These are phyloP conservation scores for Melampsora larici-populina DNA, from an alignment of 1,284 basidiomycete genomes.

Conservation along the genomic window DNA sequence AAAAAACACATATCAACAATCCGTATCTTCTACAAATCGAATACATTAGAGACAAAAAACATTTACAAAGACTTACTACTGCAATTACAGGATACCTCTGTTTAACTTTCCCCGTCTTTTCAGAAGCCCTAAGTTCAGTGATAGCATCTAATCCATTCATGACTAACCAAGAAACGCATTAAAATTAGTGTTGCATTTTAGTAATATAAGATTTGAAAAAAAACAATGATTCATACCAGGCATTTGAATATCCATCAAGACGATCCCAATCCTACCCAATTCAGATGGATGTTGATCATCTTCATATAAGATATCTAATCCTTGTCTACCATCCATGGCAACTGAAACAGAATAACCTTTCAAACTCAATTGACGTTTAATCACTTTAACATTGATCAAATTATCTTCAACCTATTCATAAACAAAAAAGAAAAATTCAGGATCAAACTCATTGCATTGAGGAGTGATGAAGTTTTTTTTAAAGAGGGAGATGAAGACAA, in stretches of 20 bases:
- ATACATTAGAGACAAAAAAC: background rate
- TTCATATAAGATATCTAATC: slow-evolving; percentile 21
- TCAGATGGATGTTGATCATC: slow-evolving; percentile 16
- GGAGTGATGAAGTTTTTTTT: too few species aligned
- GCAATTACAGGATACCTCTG: slow-evolving; percentile 40
- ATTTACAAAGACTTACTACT: slow-evolving; percentile 29
- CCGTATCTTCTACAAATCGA: too few species aligned
- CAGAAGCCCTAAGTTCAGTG: slow-evolving; percentile 36
- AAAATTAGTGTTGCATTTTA: too few species aligned
- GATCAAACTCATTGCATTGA: too few species aligned
- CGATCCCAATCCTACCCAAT: slow-evolving; percentile 17
- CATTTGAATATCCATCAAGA: slow-evolving; percentile 43
- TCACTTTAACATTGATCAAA: slow-evolving; percentile 39
- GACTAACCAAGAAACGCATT: too few species aligned
- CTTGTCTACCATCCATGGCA: slow-evolving; percentile 38
- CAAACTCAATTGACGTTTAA: slow-evolving; percentile 24
- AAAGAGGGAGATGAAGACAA: too few species aligned
- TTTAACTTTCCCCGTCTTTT: slow-evolving; percentile 30
- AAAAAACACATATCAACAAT: background rate
- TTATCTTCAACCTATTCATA: slow-evolving; percentile 36
- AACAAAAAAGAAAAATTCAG: background rate
- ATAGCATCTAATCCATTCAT: slow-evolving; percentile 42
- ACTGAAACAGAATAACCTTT: slow-evolving; percentile 39
- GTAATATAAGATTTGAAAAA: too few species aligned
- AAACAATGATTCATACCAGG: too few species aligned